A percentile compares a stretch with the other conserved stretches of the same genome.
These are phyloP conservation scores for Pestalotiopsis sp. DNA, from an alignment of 2,329 filamentous ascomycete genomes.

Conservation along the genomic window DNA sequence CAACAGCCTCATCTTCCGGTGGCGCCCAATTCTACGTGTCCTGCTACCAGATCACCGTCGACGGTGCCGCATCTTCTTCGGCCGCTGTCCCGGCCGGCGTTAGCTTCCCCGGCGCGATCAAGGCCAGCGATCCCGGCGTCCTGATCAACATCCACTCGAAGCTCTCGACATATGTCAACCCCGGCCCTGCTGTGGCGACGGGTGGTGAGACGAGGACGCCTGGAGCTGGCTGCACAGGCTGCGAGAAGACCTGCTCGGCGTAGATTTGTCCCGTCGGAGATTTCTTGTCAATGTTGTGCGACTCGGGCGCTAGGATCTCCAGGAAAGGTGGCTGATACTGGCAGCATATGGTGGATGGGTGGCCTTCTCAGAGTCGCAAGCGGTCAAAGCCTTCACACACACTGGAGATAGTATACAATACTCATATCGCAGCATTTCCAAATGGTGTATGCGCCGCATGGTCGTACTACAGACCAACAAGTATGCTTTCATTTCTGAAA, in stretches of 20 bases:
- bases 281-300: background rate
- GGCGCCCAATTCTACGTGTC: constrained; percentile 35
- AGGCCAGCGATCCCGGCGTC: constrained; percentile 29
- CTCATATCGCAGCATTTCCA: too few species aligned
- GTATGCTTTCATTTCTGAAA: background rate
- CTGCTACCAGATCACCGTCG: constrained; percentile 33
- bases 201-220: constrained; percentile 29
- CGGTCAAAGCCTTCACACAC: too few species aligned
- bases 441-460: too few species aligned
- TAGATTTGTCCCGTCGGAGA: constrained; percentile 16
- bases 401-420: too few species aligned
- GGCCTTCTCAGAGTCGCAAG: too few species aligned
- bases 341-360: too few species aligned
- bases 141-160: constrained; percentile 36
- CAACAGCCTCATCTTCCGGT: constrained; percentile 28
- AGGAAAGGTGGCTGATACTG: background rate
- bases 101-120: constrained; percentile 34
- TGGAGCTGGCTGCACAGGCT: constrained; percentile 26
- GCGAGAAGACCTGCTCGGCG: constrained; percentile 28
- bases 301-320: background rate
- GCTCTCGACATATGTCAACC: constrained; percentile 29
- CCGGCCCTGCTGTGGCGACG: constrained; percentile 29
- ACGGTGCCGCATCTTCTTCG: constrained; percentile 23
- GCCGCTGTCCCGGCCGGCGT: constrained; percentile 31
- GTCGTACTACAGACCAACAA: too few species aligned